These are phyloP conservation scores for Carex myosuroides DNA, from an alignment of 176 grass and related monocot species.

Conservation along the genomic window DNA sequence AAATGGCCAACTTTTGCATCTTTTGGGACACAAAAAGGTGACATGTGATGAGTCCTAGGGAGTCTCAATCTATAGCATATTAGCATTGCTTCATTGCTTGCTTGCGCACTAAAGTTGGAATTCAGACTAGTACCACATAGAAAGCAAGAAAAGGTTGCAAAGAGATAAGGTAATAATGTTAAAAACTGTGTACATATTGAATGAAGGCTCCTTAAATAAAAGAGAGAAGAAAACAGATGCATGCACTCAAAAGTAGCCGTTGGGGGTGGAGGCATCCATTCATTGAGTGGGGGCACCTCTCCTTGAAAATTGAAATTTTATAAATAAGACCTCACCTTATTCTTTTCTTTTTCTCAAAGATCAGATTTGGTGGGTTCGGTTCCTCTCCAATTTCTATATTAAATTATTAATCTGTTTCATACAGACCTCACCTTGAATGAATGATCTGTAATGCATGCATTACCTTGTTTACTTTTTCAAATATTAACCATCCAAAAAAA, in stretches of 20 bases:
- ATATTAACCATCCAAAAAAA: background rate
- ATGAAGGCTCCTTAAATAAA: background rate
- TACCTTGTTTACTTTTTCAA: background rate
- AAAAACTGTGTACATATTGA: conserved; percentile 3
- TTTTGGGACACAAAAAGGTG: conserved; percentile 28
- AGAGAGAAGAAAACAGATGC: conserved; percentile 7
- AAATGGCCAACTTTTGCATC: conserved; percentile 24
- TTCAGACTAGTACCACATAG: conserved; percentile 1
- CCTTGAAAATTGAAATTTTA: conserved; percentile 26
- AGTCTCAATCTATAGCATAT: background rate
- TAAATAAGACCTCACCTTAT: background rate
- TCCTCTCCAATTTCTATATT: background rate
- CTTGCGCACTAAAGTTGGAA: conserved; percentile 15
- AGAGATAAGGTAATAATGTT: conserved; percentile 24
- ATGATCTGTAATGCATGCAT: background rate
- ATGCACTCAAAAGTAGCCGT: conserved; percentile 22
- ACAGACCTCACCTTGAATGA: background rate
- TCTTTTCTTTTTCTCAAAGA: background rate
- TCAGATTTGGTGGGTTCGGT: conserved; percentile 14
- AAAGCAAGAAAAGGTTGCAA: conserved; percentile 23
- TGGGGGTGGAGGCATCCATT: conserved; percentile 9
- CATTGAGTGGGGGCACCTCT: conserved; percentile 17
- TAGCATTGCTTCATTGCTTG: conserved; percentile 7
- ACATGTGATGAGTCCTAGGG: conserved; percentile 18
- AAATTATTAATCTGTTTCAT: background rate